Conservation (phyloP, 495 filamentous ascomycete species). For the Pseudoneurospora amorphoporcata region DNA sequence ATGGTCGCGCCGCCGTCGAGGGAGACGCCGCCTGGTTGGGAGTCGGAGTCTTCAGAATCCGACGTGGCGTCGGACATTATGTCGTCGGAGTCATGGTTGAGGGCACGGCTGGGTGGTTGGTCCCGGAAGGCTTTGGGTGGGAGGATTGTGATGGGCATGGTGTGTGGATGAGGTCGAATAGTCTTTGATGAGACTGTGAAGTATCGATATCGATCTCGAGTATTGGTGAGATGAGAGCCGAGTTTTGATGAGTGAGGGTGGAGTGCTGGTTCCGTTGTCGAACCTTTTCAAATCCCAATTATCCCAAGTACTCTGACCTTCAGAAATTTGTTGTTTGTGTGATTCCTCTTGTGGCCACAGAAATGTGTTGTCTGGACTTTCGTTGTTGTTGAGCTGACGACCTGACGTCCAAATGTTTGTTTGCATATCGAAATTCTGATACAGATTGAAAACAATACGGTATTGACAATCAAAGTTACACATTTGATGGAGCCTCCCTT, state of each 20-base stretch:
- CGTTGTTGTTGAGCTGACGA: neutral
- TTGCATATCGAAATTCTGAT: neutral
- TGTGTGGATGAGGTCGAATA: neutral
- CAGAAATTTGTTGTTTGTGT: neutral
- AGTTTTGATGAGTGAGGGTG: neutral
- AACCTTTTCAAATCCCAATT: neutral
- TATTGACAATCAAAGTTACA: neutral
- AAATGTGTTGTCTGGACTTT: neutral
- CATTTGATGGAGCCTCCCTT: neutral
- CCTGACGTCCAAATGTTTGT: neutral
- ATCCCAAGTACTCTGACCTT: neutral
- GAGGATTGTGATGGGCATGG: constrained; percentile 77
- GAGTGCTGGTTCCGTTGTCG: neutral
- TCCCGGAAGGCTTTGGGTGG: constrained; percentile 42
- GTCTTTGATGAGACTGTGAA: neutral
- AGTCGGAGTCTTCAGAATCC: constrained; percentile 32
- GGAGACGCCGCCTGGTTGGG: constrained; percentile 30
- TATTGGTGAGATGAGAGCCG: neutral
- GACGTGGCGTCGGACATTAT: constrained; percentile 2
- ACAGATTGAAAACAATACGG: neutral
- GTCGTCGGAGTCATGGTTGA: constrained; percentile 13
- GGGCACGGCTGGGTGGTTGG: neutral
- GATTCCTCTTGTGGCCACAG: neutral
- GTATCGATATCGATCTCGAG: neutral
- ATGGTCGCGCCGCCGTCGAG: constrained; percentile 54